phyloP scores from a whole-genome alignment of 1,284 basidiomycete genomes.

The Takashimella tepidaria region DNA sequence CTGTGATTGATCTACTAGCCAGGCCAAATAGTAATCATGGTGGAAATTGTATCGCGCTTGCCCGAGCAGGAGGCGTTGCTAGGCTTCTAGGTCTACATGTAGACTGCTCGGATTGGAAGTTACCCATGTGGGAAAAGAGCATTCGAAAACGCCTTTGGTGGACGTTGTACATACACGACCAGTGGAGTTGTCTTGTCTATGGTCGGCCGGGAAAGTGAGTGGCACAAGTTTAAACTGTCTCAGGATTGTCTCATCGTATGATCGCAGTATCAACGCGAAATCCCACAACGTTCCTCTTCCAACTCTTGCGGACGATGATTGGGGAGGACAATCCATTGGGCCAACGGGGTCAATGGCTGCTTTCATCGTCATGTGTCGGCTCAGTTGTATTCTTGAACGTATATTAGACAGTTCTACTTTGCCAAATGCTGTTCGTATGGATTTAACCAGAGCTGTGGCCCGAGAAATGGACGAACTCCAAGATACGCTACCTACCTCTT shows the following conservation, averaged over 20 bases:
- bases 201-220: constrained; percentile 36
- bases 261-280: constrained; percentile 11
- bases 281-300: constrained; percentile 30
- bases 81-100: constrained; percentile 42
- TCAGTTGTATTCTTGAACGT: constrained; percentile 25
- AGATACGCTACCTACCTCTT: constrained; percentile 9
- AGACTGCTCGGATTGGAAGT: constrained; percentile 37
- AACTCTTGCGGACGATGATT: constrained; percentile 23
- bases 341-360: constrained; percentile 18
- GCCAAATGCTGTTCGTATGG: background rate
- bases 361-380: constrained; percentile 27
- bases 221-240: background rate
- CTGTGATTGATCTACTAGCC: constrained; percentile 25
- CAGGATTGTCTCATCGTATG: background rate
- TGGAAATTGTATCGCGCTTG: constrained; percentile 26
- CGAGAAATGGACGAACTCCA: constrained; percentile 6
- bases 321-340: constrained; percentile 3
- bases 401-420: background rate
- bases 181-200: constrained; percentile 30
- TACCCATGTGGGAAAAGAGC: constrained; percentile 41
- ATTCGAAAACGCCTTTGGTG: constrained; percentile 43
- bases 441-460: background rate
- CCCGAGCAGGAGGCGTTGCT: constrained; percentile 34
- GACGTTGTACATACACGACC: constrained; percentile 38
- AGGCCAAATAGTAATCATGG: constrained; percentile 33